Evolutionary conservation across 495 filamentous ascomycete genomes (phyloP).

Genomic region (Hypoxylon lenormandii): DNA sequence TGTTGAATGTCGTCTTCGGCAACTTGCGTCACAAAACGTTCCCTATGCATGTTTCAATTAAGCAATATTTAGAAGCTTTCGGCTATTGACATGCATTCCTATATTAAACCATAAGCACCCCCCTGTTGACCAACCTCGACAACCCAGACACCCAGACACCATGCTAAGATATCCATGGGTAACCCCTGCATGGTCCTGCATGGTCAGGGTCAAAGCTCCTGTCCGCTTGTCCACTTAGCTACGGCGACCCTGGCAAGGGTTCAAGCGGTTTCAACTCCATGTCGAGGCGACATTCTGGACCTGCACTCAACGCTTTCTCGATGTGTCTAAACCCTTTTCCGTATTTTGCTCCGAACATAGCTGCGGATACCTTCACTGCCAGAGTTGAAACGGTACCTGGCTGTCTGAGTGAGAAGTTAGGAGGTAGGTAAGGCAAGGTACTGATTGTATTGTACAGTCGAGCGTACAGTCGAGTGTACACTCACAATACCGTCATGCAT

Average conservation of each 20-base stretch:
- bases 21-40: conserved; percentile 36
- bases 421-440: background rate
- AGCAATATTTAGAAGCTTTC: conserved; percentile 38
- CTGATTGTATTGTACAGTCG: conserved; percentile 2
- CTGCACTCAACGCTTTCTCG: conserved; percentile 33
- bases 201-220: conserved; percentile 40
- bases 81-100: conserved; percentile 38
- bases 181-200: conserved; percentile 20
- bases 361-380: conserved; percentile 34
- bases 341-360: conserved; percentile 38
- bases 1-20: conserved; percentile 13
- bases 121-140: conserved; percentile 21
- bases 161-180: conserved; percentile 19
- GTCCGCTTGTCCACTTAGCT: conserved; percentile 22
- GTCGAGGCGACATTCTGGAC: conserved; percentile 41
- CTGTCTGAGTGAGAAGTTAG: conserved; percentile 3
- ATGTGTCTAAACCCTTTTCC: conserved; percentile 43
- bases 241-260: conserved; percentile 19
- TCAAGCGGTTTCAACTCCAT: conserved; percentile 42
- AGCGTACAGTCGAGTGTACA: conserved; percentile 9
- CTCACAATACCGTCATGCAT: conserved; percentile 10
- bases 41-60: conserved; percentile 42
- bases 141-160: no score
- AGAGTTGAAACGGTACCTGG: conserved; percentile 39
- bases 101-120: conserved; percentile 23